A percentile compares a stretch with the other conserved stretches of the same genome.
Evolutionary conservation across 148 eudicot species (phyloP).

Genomic region (Heliosperma pusillum): DNA sequence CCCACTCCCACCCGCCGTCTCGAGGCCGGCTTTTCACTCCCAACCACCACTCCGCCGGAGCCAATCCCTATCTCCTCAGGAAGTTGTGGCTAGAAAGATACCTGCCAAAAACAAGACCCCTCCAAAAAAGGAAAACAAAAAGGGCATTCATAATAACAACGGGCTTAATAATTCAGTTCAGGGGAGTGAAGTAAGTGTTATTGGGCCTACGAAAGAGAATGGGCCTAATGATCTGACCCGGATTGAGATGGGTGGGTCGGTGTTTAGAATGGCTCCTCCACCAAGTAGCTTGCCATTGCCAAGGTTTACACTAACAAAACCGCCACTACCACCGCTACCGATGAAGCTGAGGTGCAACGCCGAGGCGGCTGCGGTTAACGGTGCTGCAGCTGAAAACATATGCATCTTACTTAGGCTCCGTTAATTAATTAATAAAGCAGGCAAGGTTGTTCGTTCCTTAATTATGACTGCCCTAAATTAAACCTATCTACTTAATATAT

Average conservation of each 20-base stretch:
- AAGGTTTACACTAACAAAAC: not conserved
- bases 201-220: no score
- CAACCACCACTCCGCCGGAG: not conserved
- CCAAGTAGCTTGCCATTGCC: not conserved
- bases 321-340: not conserved
- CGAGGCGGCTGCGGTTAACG: no score
- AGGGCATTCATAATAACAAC: no score
- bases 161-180: not conserved
- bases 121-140: not conserved
- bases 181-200: not conserved
- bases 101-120: not conserved
- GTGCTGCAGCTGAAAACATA: not conserved
- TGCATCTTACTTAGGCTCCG: not conserved
- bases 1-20: not conserved
- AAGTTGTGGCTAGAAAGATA: not conserved
- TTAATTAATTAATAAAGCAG: no score
- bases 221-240: not conserved
- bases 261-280: not conserved
- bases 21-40: not conserved
- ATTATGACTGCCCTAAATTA: no score
- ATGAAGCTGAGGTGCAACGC: not conserved
- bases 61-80: not conserved
- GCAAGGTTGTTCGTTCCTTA: no score
- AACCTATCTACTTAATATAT: no score
- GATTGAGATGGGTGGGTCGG: not conserved